Conservation (phyloP, 306 rosid species). For the Argentina anserina region DNA sequence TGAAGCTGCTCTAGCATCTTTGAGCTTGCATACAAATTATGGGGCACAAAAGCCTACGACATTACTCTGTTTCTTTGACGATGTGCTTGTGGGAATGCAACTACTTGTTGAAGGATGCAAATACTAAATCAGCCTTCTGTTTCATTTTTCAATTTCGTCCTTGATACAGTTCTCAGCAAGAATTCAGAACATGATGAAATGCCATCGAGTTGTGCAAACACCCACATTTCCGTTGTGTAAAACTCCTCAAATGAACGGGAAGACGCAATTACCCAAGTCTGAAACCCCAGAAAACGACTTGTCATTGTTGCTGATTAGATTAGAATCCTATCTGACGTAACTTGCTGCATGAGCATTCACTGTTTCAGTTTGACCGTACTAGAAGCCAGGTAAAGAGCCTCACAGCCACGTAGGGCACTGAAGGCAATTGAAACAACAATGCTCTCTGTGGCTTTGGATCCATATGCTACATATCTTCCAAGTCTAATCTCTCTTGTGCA, state of each 20-base stretch:
- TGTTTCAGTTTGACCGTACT: not conserved
- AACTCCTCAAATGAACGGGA: not conserved
- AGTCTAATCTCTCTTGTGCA: not conserved
- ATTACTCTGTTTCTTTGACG: not conserved
- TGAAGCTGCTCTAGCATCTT: not conserved
- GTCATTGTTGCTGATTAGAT: not conserved
- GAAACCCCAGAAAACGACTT: not conserved
- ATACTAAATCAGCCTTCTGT: not conserved
- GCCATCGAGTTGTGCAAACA: not conserved
- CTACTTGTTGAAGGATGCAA: too few species aligned
- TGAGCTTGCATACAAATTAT: not conserved
- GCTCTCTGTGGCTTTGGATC: not conserved
- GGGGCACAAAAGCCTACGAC: not conserved
- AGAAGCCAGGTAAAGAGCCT: not conserved
- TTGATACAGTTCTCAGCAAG: not conserved
- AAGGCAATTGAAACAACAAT: not conserved
- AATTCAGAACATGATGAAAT: not conserved
- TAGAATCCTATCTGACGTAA: not conserved
- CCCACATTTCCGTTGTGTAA: not conserved
- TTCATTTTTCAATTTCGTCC: not conserved
- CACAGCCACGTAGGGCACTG: not conserved
- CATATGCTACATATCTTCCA: not conserved
- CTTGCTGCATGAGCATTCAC: not conserved
- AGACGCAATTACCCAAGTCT: slow-evolving; percentile 2
- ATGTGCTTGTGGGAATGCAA: not conserved